These are phyloP conservation scores for Mrakia gelida DNA, from an alignment of 768 basidiomycete genomes.

Conservation along the genomic window DNA sequence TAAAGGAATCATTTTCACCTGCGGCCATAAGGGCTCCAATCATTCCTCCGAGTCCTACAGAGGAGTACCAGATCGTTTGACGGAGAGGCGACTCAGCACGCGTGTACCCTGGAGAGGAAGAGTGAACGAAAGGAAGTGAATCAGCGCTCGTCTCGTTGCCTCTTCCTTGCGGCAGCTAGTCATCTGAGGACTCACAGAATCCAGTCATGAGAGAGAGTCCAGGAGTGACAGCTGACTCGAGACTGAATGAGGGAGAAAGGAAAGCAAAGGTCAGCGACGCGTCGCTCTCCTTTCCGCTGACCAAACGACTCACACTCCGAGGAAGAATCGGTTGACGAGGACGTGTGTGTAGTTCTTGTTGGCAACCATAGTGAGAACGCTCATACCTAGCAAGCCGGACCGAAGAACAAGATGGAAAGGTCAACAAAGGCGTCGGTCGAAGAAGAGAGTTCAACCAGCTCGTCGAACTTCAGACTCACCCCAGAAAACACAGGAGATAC, in stretches of 20 bases:
- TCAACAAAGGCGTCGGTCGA: too few relatives aligned
- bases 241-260: background rate
- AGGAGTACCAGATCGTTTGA: constrained; percentile 43
- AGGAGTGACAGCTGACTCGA: constrained; percentile 44
- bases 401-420: too few relatives aligned
- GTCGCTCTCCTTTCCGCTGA: too few relatives aligned
- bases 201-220: constrained; percentile 45
- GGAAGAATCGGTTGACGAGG: constrained; percentile 42
- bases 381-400: constrained; percentile 23
- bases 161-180: too few relatives aligned
- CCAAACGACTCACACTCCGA: background rate
- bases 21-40: constrained; percentile 45
- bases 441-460: too few relatives aligned
- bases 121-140: background rate
- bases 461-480: constrained; percentile 21
- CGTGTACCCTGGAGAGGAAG: background rate
- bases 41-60: constrained; percentile 45
- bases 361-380: constrained; percentile 41
- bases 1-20: too few relatives aligned
- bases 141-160: background rate
- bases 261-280: constrained; percentile 4
- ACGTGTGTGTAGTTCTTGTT: constrained; percentile 41
- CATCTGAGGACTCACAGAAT: constrained; percentile 30
- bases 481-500: constrained; percentile 43
- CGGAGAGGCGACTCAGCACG: constrained; percentile 32